These are phyloP conservation scores for Cavenderia fasciculata DNA, from an alignment of 78 protist genomes.

Conservation along the genomic window DNA sequence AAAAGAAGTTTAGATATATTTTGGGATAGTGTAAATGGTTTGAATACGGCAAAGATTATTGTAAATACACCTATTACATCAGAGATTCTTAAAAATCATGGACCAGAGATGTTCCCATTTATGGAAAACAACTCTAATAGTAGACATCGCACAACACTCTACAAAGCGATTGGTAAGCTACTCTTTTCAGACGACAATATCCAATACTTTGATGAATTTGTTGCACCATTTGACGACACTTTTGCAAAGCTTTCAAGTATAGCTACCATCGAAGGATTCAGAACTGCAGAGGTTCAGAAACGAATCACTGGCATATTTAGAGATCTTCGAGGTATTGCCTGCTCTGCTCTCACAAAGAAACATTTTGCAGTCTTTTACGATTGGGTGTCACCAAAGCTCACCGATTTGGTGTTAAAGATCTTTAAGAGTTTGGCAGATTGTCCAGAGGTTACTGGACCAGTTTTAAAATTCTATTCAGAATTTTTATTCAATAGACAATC, in stretches of 20 bases:
- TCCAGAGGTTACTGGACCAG: slow-evolving; percentile 25
- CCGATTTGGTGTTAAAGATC: slow-evolving; percentile 8
- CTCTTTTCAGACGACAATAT: slow-evolving; percentile 54
- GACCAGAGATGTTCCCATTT: slow-evolving; percentile 39
- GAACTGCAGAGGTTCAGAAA: slow-evolving; percentile 21
- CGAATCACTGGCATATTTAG: slow-evolving; percentile 32
- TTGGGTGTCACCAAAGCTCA: neutral
- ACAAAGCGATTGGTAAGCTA: slow-evolving; percentile 31
- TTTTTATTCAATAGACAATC: slow-evolving; percentile 32
- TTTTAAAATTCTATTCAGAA: slow-evolving; percentile 32
- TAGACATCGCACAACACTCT: slow-evolving; percentile 21
- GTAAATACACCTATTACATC: slow-evolving; percentile 28
- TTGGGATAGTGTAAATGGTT: slow-evolving; percentile 66
- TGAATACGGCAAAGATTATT: slow-evolving; percentile 23
- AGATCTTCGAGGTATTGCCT: slow-evolving; percentile 43
- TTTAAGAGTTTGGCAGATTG: slow-evolving; percentile 9
- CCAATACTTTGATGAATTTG: slow-evolving; percentile 50
- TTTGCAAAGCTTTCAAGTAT: neutral
- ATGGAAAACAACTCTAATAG: slow-evolving; percentile 37
- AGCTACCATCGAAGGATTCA: slow-evolving; percentile 12
- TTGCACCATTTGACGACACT: slow-evolving; percentile 21
- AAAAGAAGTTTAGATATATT: slow-evolving; percentile 64
- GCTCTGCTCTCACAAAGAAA: slow-evolving; percentile 25
- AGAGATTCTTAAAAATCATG: slow-evolving; percentile 32
- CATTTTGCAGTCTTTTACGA: neutral